These are phyloP conservation scores for Geranium rotundifolium DNA, from an alignment of 345 rosid species.

Conservation along the genomic window DNA sequence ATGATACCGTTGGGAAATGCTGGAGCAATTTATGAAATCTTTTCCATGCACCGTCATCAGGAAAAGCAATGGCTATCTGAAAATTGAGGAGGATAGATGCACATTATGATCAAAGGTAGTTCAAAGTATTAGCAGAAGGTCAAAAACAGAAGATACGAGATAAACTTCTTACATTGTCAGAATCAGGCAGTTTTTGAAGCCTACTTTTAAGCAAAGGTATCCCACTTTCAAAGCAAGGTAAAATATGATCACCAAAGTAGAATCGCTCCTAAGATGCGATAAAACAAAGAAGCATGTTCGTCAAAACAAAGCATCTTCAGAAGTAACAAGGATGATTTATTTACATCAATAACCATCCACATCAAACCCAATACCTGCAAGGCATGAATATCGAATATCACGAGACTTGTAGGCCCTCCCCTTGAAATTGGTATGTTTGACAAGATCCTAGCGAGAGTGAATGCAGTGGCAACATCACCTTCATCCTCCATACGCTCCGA, in stretches of 20 bases:
- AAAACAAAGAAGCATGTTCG: background rate
- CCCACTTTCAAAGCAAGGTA: conserved; percentile 93
- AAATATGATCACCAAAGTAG: conserved; percentile 85
- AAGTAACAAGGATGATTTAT: background rate
- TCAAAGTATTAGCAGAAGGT: background rate
- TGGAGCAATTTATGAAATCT: conserved; percentile 93
- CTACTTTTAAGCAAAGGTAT: conserved; percentile 84
- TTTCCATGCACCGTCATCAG: conserved; percentile 99
- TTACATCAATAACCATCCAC: background rate
- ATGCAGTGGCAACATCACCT: conserved; percentile 94
- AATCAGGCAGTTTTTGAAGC: conserved; percentile 80
- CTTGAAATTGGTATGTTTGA: conserved; percentile 74
- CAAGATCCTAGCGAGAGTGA: conserved; percentile 90
- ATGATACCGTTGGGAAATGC: conserved; percentile 81
- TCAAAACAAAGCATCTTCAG: background rate
- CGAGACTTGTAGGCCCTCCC: conserved; percentile 95
- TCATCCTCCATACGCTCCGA: conserved; percentile 99
- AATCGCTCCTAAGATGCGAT: conserved; percentile 64
- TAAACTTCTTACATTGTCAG: conserved; percentile 57
- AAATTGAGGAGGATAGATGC: background rate
- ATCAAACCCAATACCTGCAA: conserved; percentile 49
- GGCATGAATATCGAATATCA: conserved; percentile 96
- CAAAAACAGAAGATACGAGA: background rate
- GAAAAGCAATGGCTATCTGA: conserved; percentile 96
- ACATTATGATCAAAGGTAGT: too few relatives aligned